phyloP scores from a whole-genome alignment of 1,139 yeast species.

The Blastobotrys elegans region DNA sequence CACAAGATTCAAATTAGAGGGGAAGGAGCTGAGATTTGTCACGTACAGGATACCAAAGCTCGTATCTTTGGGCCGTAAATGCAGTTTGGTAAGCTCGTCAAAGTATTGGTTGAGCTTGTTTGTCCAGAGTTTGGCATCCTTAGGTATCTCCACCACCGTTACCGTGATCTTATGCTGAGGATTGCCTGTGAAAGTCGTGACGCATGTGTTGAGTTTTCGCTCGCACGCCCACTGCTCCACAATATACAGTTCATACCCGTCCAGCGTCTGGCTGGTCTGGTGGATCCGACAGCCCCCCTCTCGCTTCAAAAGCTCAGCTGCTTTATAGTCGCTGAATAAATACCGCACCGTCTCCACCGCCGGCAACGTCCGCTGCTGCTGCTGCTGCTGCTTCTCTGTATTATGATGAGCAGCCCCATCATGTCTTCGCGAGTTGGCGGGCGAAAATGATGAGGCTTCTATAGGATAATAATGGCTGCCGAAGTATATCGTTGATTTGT shows the following conservation, averaged over 20 bases:
- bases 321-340: constrained; percentile 20
- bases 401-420: neutral
- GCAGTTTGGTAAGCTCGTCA: constrained; percentile 58
- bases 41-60: constrained; percentile 61
- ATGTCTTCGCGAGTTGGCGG: neutral
- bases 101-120: constrained; percentile 51
- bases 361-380: neutral
- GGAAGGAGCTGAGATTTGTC: constrained; percentile 74
- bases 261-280: constrained; percentile 17
- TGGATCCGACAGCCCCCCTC: constrained; percentile 18
- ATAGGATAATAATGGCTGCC: neutral
- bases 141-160: constrained; percentile 54
- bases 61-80: constrained; percentile 52
- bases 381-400: neutral
- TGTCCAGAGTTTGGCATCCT: constrained; percentile 55
- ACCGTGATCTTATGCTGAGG: constrained; percentile 56
- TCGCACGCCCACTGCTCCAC: constrained; percentile 93
- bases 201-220: constrained; percentile 59
- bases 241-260: constrained; percentile 80
- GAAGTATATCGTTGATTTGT: constrained; percentile 1
- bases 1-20: constrained; percentile 66
- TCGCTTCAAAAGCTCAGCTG: constrained; percentile 16
- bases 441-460: constrained; percentile 1
- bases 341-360: constrained; percentile 11
- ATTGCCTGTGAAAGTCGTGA: constrained; percentile 84